Percentiles rank a stretch among this genome's conserved stretches.
phyloP scores from a whole-genome alignment of 2,329 filamentous ascomycete species.

The Ceratocystis huliohia region DNA sequence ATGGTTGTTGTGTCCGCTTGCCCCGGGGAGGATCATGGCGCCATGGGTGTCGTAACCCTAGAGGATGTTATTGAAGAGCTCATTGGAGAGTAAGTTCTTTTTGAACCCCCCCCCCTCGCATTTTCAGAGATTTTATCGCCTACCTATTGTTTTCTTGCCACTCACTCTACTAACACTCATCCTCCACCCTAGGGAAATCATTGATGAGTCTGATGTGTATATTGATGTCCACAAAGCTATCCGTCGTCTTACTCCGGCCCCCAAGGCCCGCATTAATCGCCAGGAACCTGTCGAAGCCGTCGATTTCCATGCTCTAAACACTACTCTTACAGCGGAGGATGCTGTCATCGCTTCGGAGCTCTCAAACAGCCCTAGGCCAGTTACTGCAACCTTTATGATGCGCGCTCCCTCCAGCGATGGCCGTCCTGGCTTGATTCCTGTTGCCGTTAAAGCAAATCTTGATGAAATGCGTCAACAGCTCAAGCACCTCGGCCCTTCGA shows the following conservation, averaged over 20 bases:
- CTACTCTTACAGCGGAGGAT: background rate
- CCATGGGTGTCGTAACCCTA: conserved; percentile 83
- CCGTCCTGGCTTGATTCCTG: conserved; percentile 33
- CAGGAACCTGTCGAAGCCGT: conserved; percentile 27
- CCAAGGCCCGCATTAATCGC: conserved; percentile 50
- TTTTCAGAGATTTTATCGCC: too few species aligned
- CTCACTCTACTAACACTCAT: conserved; percentile 22
- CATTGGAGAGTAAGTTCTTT: conserved; percentile 72
- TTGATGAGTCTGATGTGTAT: conserved; percentile 97
- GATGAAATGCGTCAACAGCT: conserved; percentile 52
- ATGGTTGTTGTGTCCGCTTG: conserved; percentile 91
- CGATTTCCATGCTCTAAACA: conserved; percentile 19
- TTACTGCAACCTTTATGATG: conserved; percentile 46
- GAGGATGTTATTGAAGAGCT: conserved; percentile 98
- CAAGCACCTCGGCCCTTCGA: conserved; percentile 53
- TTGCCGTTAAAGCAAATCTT: conserved; percentile 47
- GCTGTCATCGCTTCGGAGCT: conserved; percentile 5
- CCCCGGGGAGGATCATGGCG: conserved; percentile 82
- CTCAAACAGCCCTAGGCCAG: conserved; percentile 27
- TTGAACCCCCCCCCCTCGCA: background rate
- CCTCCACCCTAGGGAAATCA: conserved; percentile 60
- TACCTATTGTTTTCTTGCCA: too few species aligned
- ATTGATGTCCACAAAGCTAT: conserved; percentile 98
- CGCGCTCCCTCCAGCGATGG: conserved; percentile 44
- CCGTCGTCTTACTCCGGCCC: conserved; percentile 71